phyloP scores from a whole-genome alignment of 1,139 yeast genomes.

The Nematodospora anomalae region DNA sequence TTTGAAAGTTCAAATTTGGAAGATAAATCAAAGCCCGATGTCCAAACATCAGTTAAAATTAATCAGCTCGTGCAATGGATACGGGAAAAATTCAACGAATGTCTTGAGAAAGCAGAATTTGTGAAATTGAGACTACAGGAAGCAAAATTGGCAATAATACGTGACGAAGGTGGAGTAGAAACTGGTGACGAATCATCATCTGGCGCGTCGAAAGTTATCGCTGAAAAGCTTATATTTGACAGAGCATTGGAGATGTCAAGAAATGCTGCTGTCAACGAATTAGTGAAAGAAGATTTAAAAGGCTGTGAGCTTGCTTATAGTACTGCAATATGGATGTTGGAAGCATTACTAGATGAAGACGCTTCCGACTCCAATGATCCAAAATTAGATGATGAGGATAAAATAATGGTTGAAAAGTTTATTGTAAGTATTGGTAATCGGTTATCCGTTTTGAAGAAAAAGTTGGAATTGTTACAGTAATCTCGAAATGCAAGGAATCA shows the following conservation, averaged over 20 bases:
- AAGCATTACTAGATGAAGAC: constrained; percentile 70
- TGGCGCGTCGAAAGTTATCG: constrained; percentile 40
- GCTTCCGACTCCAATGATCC: constrained; percentile 24
- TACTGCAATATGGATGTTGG: constrained; percentile 93
- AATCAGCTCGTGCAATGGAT: constrained; percentile 92
- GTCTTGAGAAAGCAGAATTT: constrained; percentile 84
- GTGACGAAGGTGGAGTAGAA: constrained; percentile 4
- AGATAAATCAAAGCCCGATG: constrained; percentile 3
- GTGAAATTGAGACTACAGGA: constrained; percentile 58
- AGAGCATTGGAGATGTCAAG: constrained; percentile 91
- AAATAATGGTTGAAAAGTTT: constrained; percentile 71
- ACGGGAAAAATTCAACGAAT: constrained; percentile 83
- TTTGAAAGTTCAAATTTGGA: constrained; percentile 21
- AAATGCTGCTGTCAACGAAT: constrained; percentile 85
- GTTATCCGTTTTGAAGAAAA: constrained; percentile 56
- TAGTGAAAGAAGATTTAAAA: constrained; percentile 69
- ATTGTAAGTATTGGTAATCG: constrained; percentile 73
- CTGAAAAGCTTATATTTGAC: constrained; percentile 86
- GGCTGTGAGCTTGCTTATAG: constrained; percentile 89
- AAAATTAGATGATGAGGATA: constrained; percentile 67
- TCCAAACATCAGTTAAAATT: constrained; percentile 43
- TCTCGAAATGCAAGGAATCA: too few species aligned
- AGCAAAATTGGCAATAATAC: constrained; percentile 34
- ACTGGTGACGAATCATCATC: background rate
- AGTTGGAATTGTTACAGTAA: constrained; percentile 23